Evolutionary conservation across 2,329 filamentous ascomycete genomes (phyloP), one percentile per base, ranked within the genome.

Genomic region (Botrytis squamosa): DNA sequence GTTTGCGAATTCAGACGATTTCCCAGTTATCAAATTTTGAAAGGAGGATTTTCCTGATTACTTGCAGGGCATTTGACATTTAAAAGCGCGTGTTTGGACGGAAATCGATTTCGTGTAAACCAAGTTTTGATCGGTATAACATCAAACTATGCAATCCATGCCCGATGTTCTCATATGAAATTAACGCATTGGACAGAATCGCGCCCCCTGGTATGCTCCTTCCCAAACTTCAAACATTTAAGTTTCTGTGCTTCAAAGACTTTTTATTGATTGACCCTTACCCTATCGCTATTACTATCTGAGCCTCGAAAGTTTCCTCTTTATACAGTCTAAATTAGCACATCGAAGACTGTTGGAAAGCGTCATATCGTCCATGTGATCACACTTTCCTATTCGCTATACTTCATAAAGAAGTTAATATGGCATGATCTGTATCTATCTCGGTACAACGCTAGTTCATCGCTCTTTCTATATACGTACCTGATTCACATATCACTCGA

Each of bases 11-110:
- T 6, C 49, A 14, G 4, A 2, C 4, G 12, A 52, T n/a, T 0
- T 52, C 0, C 25, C 10, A 52, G 9, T 5, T 6, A 5, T n/a
- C 25, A 12, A 4, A 52, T 52, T 6, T 14, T n/a, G 0, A 52
- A 14, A 25, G 0, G 9, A n/a, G 14, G 0, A 4, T 1, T n/a
- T 0, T 14, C 10, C 25, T n/a, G 2, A 1, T 52, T 5, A n/a
- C 4, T n/a, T 52, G 49, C 5, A n/a, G 49, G 25, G 25, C 25
- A 52, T 52, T 10, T n/a, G 4, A 14, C n/a, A 3, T 25, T 14
- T 14, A 14, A 5, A n/a, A 14, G 12, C 25, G 0, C 4, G 0
- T 52, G 6, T 12, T 6, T 12, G 4, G 1, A 52, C 4, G 12
- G 14, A 52, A 12, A 25, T 52, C 4, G 4, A 52, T 25, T 52